Percentiles rank a stretch among this genome's conserved stretches.
These are phyloP conservation scores for Coriaria nepalensis DNA, from an alignment of 306 rosid genomes.

Conservation along the genomic window DNA sequence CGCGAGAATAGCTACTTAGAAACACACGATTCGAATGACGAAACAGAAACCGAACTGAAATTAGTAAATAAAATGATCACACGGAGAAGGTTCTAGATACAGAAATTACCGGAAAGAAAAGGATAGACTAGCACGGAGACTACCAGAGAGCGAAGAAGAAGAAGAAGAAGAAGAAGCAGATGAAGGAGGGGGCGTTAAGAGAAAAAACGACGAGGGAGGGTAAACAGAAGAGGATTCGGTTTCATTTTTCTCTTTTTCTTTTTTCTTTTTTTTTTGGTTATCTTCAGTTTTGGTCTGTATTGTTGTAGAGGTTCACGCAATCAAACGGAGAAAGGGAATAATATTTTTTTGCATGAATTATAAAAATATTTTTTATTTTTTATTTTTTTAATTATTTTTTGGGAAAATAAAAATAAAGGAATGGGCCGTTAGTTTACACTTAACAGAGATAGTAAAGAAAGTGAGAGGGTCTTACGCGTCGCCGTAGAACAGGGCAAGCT, in stretches of 20 bases:
- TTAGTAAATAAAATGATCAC: not conserved
- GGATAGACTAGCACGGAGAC: too few species aligned
- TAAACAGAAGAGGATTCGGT: constrained; percentile 22
- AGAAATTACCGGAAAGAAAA: not conserved
- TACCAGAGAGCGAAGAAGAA: constrained; percentile 16
- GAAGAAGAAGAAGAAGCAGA: constrained; percentile 29
- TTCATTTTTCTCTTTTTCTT: constrained; percentile 8
- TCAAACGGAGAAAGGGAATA: constrained; percentile 4
- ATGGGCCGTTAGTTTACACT: not conserved
- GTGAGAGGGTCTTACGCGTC: constrained; percentile 18
- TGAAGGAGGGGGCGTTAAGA: constrained; percentile 10
- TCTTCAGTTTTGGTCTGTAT: constrained; percentile 22
- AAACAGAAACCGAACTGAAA: not conserved
- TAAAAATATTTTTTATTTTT: not conserved
- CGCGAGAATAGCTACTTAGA: too few species aligned
- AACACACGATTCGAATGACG: not conserved
- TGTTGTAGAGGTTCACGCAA: constrained; percentile 17
- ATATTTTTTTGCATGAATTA: not conserved
- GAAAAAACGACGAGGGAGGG: constrained; percentile 17
- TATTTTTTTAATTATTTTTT: not conserved
- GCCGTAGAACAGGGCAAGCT: constrained; percentile 13
- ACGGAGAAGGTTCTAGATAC: constrained; percentile 1
- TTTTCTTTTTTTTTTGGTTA: too few species aligned
- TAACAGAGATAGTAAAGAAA: constrained; percentile 6
- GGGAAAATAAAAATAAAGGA: too few species aligned